Evolutionary conservation across 1,284 basidiomycete genomes (phyloP), one percentile per base, ranked within the genome.

Genomic region (Inonotus hispidus): DNA sequence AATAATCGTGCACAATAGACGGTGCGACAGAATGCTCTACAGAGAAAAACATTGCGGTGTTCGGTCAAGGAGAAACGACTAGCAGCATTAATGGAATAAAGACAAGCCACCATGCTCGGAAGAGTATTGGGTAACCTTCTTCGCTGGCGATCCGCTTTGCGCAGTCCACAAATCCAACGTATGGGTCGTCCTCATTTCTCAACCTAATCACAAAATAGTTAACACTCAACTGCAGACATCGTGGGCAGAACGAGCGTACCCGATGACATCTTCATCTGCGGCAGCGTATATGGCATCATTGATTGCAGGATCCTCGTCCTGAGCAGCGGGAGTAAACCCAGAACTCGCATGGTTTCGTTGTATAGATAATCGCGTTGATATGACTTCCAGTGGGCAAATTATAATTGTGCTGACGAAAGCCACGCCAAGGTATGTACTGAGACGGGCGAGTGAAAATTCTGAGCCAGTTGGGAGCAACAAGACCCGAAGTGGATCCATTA

Each of bases 241-340:
- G 3, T 35, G 11, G n/a, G 25, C 16, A 49, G 27, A 14, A 25
- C 32, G 23, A 58, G 32, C 80, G 64, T 60, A 87, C 85, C 91
- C 91, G 67, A 96, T 93, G 10, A 96, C 93, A 69, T 95, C 93
- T 71, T 95, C 93, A 32, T 88, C 86, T 14, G 79, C 77, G 4
- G 89, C 91, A 32, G 85, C 82, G 69, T 87, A 94, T 64, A 89
- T 85, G 7, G 74, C 72, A 61, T 88, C 84, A 62, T 89, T 87
- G 2, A 76, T 77, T 66, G 90, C 87, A 1, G 82, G 83, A 58
- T 87, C 87, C 29, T 84, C 82, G 64, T 89, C 86, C 68, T 90
- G 86, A 14, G 82, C 75, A 21, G 88, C 83, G 0, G 87, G 85
- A 65, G 88, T 85, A 67, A 82, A 88, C 60, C 87, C 87, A 4